Percentiles rank a stretch among this genome's conserved stretches.
Conservation (phyloP, 2,329 filamentous ascomycete genomes). For the Westerdykella sp. region DNA sequence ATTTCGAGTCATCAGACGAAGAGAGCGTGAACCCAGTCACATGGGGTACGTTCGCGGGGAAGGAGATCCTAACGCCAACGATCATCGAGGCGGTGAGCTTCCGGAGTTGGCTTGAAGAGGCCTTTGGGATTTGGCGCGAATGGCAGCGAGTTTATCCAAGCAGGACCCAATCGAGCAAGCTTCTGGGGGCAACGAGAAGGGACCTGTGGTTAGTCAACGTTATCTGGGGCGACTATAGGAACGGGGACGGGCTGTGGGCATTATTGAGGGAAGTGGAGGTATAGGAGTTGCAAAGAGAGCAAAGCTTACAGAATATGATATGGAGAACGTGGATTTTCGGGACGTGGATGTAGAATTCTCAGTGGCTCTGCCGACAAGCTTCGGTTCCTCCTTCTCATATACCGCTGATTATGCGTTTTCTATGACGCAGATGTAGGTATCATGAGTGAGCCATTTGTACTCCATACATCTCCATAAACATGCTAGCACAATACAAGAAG, state of each 20-base stretch:
- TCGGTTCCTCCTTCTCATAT: too few relatives aligned
- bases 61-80: constrained; percentile 92
- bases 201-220: constrained; percentile 88
- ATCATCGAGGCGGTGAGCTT: constrained; percentile 97
- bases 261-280: constrained; percentile 41
- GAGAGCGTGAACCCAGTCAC: constrained; percentile 86
- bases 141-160: constrained; percentile 86
- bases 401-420: too few relatives aligned
- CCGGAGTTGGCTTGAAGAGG: constrained; percentile 89
- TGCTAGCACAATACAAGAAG: too few relatives aligned
- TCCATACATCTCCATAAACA: too few relatives aligned
- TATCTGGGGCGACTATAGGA: constrained; percentile 73
- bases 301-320: too few relatives aligned
- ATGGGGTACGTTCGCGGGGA: constrained; percentile 91
- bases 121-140: constrained; percentile 90
- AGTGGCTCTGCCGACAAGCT: too few relatives aligned
- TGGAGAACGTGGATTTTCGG: too few relatives aligned
- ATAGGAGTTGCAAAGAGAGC: too few relatives aligned
- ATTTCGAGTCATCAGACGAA: constrained; percentile 63
- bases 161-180: constrained; percentile 61
- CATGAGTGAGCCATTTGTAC: too few relatives aligned
- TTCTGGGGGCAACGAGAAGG: constrained; percentile 61
- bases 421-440: too few relatives aligned
- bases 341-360: too few relatives aligned
- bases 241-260: constrained; percentile 66